These are phyloP conservation scores for Metschnikowia lachancei DNA, from an alignment of 805 yeast genomes.

Conservation along the genomic window DNA sequence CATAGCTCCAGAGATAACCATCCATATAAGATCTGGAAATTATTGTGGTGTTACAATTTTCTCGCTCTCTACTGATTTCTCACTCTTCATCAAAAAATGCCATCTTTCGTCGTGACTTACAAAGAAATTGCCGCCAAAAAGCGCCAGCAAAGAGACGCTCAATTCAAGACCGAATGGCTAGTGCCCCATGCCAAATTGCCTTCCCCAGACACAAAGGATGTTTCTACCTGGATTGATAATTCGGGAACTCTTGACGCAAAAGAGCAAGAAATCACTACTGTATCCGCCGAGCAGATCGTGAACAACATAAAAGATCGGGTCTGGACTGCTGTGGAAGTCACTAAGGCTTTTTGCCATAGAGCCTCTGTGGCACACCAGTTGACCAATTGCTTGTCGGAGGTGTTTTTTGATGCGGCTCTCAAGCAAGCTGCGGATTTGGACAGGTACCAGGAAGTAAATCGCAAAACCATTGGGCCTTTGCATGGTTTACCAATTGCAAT, in stretches of 20 bases:
- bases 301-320: conserved; percentile 26
- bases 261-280: conserved; percentile 42
- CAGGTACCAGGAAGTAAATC: conserved; percentile 18
- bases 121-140: conserved; percentile 42
- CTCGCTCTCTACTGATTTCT: background rate
- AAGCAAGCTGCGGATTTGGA: conserved; percentile 26
- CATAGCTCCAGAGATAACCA: background rate
- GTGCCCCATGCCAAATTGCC: conserved; percentile 34
- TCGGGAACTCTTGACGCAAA: conserved; percentile 32
- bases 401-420: conserved; percentile 32
- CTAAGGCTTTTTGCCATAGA: conserved; percentile 55
- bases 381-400: conserved; percentile 38
- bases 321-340: conserved; percentile 45
- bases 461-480: conserved; percentile 25
- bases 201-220: conserved; percentile 33
- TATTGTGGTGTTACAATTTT: background rate
- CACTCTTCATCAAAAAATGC: conserved; percentile 1
- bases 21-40: background rate
- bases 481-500: conserved; percentile 34
- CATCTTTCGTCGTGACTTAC: conserved; percentile 20
- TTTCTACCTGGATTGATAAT: conserved; percentile 34
- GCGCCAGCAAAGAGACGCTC: conserved; percentile 38
- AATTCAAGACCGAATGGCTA: conserved; percentile 47
- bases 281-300: conserved; percentile 28
- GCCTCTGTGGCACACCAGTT: conserved; percentile 60